A percentile compares a stretch with the other conserved stretches of the same genome.
Conservation (phyloP, 1,284 basidiomycete genomes). For the Bondarzewia mesenterica region DNA sequence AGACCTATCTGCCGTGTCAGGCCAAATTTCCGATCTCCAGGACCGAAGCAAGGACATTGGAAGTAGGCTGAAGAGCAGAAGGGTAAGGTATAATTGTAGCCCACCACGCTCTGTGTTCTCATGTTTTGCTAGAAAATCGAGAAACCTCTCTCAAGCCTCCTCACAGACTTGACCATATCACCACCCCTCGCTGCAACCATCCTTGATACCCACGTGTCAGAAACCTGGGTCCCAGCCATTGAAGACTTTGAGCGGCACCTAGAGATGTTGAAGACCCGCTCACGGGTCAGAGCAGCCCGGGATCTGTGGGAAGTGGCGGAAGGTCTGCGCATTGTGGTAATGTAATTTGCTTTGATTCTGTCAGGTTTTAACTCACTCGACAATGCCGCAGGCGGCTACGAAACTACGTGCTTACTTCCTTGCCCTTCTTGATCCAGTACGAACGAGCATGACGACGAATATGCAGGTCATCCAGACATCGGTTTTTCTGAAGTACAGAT, state of each 20-base stretch:
- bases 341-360: conserved; percentile 1
- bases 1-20: conserved; percentile 89
- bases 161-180: conserved; percentile 77
- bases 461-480: conserved; percentile 90
- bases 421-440: conserved; percentile 75
- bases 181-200: conserved; percentile 75
- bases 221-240: conserved; percentile 79
- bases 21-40: conserved; percentile 92
- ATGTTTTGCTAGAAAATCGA: conserved; percentile 79
- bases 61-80: conserved; percentile 72
- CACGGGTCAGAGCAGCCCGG: conserved; percentile 77
- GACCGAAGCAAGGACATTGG: conserved; percentile 87
- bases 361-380: no score
- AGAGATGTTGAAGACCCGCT: conserved; percentile 58
- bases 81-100: conserved; percentile 27
- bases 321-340: conserved; percentile 77
- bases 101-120: not conserved
- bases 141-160: conserved; percentile 73
- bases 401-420: conserved; percentile 89
- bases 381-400: conserved; percentile 58
- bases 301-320: conserved; percentile 81
- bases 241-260: conserved; percentile 75
- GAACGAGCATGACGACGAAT: conserved; percentile 82
- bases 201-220: conserved; percentile 76
- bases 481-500: conserved; percentile 77